phyloP scores from a whole-genome alignment of 768 basidiomycete species.

The Termitomyces sp. region DNA sequence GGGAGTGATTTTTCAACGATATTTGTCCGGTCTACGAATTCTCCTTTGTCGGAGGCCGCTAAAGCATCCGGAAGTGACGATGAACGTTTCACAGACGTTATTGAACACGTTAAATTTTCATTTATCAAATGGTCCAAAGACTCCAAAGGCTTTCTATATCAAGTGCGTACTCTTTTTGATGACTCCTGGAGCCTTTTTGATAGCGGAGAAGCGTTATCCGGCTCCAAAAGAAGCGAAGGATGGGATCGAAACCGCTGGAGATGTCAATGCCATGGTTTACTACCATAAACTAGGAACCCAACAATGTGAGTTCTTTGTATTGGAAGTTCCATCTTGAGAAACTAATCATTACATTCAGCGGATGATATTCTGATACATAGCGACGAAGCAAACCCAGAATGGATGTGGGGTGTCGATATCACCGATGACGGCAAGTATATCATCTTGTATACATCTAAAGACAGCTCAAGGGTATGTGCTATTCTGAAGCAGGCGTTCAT shows the following conservation, averaged over 20 bases:
- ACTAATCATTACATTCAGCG: slow-evolving; percentile 28
- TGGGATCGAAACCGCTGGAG: slow-evolving; percentile 55
- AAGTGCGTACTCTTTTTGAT: slow-evolving; percentile 26
- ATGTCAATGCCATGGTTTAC: slow-evolving; percentile 67
- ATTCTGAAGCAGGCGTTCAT: neutral
- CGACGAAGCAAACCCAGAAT: slow-evolving; percentile 58
- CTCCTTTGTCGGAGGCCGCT: slow-evolving; percentile 44
- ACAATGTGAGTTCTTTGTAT: slow-evolving; percentile 44
- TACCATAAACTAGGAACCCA: slow-evolving; percentile 70
- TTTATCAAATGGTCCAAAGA: slow-evolving; percentile 69
- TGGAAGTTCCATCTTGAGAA: neutral
- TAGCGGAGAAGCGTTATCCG: slow-evolving; percentile 45
- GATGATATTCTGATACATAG: slow-evolving; percentile 64
- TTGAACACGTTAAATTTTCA: slow-evolving; percentile 76
- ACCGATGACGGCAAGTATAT: slow-evolving; percentile 67
- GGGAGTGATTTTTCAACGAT: slow-evolving; percentile 71
- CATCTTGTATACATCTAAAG: slow-evolving; percentile 45
- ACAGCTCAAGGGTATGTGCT: slow-evolving; percentile 52
- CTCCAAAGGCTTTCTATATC: slow-evolving; percentile 82
- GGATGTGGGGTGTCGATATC: slow-evolving; percentile 52
- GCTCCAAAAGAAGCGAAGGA: slow-evolving; percentile 38
- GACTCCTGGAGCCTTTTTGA: slow-evolving; percentile 4
- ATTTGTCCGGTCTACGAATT: slow-evolving; percentile 58
- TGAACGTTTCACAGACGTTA: slow-evolving; percentile 53
- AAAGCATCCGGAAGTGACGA: slow-evolving; percentile 37